Percentiles rank a stretch among this genome's conserved stretches.
Conservation (phyloP, 495 filamentous ascomycete species). For the Aspergillus sparsus region DNA sequence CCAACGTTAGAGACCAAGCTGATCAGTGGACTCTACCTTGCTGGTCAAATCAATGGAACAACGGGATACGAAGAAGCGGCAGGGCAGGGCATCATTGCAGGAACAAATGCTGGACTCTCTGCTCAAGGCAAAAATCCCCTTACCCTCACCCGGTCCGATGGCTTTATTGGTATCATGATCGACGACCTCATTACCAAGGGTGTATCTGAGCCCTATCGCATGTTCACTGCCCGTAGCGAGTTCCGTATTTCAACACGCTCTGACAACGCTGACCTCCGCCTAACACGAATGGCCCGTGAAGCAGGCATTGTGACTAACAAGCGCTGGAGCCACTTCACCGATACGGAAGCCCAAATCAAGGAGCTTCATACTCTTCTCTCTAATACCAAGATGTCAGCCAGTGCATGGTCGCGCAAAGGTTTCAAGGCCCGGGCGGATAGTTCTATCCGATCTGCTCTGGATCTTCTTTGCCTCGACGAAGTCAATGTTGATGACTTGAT, state of each 20-base stretch:
- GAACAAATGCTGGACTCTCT: conserved; percentile 86
- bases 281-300: conserved; percentile 74
- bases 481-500: conserved; percentile 58
- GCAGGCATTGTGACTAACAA: conserved; percentile 77
- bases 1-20: conserved; percentile 91
- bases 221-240: conserved; percentile 97
- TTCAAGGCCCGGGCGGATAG: conserved; percentile 64
- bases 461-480: conserved; percentile 66
- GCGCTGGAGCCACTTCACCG: conserved; percentile 71
- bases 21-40: conserved; percentile 86
- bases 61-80: conserved; percentile 98
- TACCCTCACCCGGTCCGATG: conserved; percentile 77
- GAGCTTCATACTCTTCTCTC: conserved; percentile 63
- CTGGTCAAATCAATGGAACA: conserved; percentile 97
- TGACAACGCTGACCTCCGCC: conserved; percentile 89
- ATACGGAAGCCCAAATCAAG: conserved; percentile 61
- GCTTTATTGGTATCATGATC: conserved; percentile 98
- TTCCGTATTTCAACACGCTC: conserved; percentile 88
- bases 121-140: conserved; percentile 64
- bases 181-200: conserved; percentile 98
- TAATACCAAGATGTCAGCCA: conserved; percentile 52
- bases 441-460: conserved; percentile 64
- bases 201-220: conserved; percentile 94
- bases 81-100: conserved; percentile 88
- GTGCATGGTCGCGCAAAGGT: conserved; percentile 68